A percentile compares a stretch with the other conserved stretches of the same genome.
These are phyloP conservation scores for Cyphellophora attinorum DNA, from an alignment of 2,329 filamentous ascomycete genomes.

Conservation along the genomic window DNA sequence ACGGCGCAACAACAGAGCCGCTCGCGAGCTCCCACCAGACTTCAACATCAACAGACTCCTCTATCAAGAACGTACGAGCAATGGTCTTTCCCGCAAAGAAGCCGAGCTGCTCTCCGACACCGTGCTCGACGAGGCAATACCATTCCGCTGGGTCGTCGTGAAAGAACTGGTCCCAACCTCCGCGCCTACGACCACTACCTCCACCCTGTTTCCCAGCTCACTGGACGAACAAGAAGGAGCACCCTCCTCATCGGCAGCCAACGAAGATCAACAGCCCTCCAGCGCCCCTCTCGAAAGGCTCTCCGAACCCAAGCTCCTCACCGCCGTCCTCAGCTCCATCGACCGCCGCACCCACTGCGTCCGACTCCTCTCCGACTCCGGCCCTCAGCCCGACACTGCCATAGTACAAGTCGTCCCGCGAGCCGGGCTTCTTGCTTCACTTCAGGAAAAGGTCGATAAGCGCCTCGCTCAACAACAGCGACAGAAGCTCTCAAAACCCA, in stretches of 20 bases:
- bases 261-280: slow-evolving; percentile 9
- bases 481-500: slow-evolving; percentile 35
- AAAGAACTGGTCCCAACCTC: too few relatives aligned
- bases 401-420: slow-evolving; percentile 65
- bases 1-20: background rate
- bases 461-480: slow-evolving; percentile 27
- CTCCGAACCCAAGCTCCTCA: slow-evolving; percentile 8
- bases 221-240: too few relatives aligned
- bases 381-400: slow-evolving; percentile 31
- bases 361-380: slow-evolving; percentile 34
- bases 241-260: too few relatives aligned
- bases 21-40: background rate
- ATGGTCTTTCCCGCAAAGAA: background rate
- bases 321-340: slow-evolving; percentile 29
- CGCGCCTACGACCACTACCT: too few relatives aligned
- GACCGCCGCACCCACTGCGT: slow-evolving; percentile 43
- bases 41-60: slow-evolving; percentile 1
- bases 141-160: slow-evolving; percentile 8
- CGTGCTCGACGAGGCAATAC: slow-evolving; percentile 13
- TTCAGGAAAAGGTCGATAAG: slow-evolving; percentile 26
- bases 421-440: slow-evolving; percentile 36
- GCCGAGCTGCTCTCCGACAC: background rate
- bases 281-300: too few relatives aligned
- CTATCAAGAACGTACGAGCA: too few relatives aligned
- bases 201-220: too few relatives aligned